Percentiles rank a stretch among this genome's conserved stretches.
Conservation (phyloP, 192 early-diverging fungal genomes). For the Allomyces macrogynus region DNA sequence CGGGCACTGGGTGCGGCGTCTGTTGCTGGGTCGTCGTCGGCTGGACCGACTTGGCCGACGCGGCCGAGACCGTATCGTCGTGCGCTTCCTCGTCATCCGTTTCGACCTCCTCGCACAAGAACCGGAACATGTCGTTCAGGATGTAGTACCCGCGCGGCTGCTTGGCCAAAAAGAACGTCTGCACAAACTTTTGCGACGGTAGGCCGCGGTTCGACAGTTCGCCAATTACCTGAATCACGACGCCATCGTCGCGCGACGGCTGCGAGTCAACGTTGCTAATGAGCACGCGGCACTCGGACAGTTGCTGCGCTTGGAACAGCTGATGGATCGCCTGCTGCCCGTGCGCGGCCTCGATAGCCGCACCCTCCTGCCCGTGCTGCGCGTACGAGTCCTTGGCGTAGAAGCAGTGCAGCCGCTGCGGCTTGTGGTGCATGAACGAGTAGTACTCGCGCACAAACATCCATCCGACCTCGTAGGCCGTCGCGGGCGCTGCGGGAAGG, state of each 20-base stretch:
- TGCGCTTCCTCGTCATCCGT: conserved; percentile 23
- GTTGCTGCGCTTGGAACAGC: conserved; percentile 50
- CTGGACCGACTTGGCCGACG: conserved; percentile 2
- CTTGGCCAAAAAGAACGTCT: conserved; percentile 77
- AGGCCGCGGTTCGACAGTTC: conserved; percentile 71
- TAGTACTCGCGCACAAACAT: conserved; percentile 91
- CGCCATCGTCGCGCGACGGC: conserved; percentile 48
- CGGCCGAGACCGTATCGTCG: conserved; percentile 3
- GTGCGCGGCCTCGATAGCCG: conserved; percentile 32
- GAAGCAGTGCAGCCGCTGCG: conserved; percentile 58
- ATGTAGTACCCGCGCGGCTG: conserved; percentile 84
- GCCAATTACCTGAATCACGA: conserved; percentile 78
- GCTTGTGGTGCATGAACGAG: conserved; percentile 70
- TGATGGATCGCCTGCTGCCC: conserved; percentile 72
- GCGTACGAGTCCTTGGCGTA: conserved; percentile 70
- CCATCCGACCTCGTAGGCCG: conserved; percentile 51
- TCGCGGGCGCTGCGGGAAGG: too few relatives aligned
- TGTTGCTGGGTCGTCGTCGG: background rate
- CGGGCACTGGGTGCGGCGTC: conserved; percentile 2
- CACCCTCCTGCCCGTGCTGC: conserved; percentile 68
- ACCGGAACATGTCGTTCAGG: conserved; percentile 84
- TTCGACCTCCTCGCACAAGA: conserved; percentile 70
- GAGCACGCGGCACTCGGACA: conserved; percentile 68
- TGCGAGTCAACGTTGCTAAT: conserved; percentile 74
- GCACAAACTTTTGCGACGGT: conserved; percentile 65